A percentile compares a stretch with the other conserved stretches of the same genome.
These are phyloP conservation scores for Fusarium nisikadoi DNA, from an alignment of 2,329 filamentous ascomycete species.

Conservation along the genomic window DNA sequence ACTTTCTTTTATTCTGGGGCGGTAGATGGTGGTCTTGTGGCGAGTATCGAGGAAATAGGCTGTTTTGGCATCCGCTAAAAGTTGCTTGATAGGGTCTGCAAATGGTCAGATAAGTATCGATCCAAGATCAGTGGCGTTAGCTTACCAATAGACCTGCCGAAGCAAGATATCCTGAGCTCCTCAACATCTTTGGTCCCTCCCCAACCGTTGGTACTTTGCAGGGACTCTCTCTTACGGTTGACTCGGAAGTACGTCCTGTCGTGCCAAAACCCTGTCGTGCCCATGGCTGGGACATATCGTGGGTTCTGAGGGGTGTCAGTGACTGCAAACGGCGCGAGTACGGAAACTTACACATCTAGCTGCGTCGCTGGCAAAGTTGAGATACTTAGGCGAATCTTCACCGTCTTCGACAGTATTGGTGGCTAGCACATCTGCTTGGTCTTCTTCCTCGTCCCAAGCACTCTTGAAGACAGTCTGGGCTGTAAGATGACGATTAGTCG, in stretches of 20 bases:
- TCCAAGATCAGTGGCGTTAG: not conserved
- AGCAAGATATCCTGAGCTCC: slow-evolving; percentile 64
- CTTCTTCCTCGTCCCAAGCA: slow-evolving; percentile 67
- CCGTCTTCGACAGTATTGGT: slow-evolving; percentile 53
- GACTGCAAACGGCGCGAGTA: not conserved
- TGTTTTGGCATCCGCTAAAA: slow-evolving; percentile 64
- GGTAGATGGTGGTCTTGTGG: slow-evolving; percentile 68
- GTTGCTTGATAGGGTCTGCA: slow-evolving; percentile 63
- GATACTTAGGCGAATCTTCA: slow-evolving; percentile 53
- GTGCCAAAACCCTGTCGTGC: slow-evolving; percentile 66
- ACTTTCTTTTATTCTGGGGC: slow-evolving; percentile 59
- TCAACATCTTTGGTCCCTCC: slow-evolving; percentile 62
- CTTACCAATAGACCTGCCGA: slow-evolving; percentile 57
- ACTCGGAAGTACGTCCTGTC: slow-evolving; percentile 62
- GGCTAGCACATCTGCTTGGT: slow-evolving; percentile 52
- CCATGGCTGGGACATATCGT: slow-evolving; percentile 64
- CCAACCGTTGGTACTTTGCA: slow-evolving; percentile 48
- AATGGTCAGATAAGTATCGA: not conserved
- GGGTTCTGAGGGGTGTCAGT: slow-evolving; percentile 51
- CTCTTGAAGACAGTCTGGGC: slow-evolving; percentile 66
- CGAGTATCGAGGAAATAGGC: slow-evolving; percentile 63
- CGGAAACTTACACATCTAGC: slow-evolving; percentile 56
- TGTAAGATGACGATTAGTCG: slow-evolving; percentile 62
- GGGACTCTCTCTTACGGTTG: slow-evolving; percentile 57
- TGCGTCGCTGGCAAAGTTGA: slow-evolving; percentile 70